Conservation (phyloP, 768 basidiomycete species). For the Asterophora parasitica region DNA sequence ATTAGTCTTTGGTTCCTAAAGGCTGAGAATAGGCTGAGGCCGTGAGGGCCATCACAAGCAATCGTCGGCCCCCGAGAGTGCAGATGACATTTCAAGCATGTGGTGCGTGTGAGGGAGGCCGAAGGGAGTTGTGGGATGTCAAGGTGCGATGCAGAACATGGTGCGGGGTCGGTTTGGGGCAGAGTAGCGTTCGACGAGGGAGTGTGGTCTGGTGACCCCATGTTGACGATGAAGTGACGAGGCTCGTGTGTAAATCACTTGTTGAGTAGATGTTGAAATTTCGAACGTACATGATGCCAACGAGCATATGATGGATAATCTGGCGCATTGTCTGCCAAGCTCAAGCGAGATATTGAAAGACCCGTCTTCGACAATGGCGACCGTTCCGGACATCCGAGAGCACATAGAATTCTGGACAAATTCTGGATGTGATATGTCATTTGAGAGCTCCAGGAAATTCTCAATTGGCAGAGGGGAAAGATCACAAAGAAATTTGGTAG, state of each 20-base stretch:
- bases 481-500: slow-evolving; percentile 8
- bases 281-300: no score
- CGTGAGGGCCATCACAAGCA: slow-evolving; percentile 3
- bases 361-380: no score
- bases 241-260: not conserved
- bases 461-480: not conserved
- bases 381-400: slow-evolving; percentile 1
- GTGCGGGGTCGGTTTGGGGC: no score
- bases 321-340: not conserved
- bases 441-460: not conserved
- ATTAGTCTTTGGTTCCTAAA: no score
- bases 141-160: no score
- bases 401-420: no score
- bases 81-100: slow-evolving; percentile 2
- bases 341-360: no score
- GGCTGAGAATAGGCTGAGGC: slow-evolving; percentile 12
- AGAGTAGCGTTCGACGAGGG: no score
- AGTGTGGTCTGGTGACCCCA: no score
- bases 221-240: not conserved
- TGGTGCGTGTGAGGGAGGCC: slow-evolving; percentile 16
- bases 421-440: not conserved
- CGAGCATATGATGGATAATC: not conserved
- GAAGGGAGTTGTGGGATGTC: no score
- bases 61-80: slow-evolving; percentile 17
- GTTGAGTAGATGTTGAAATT: no score